Evolutionary conservation across 306 rosid species (phyloP).

Genomic region (Prunus fruticosa): DNA sequence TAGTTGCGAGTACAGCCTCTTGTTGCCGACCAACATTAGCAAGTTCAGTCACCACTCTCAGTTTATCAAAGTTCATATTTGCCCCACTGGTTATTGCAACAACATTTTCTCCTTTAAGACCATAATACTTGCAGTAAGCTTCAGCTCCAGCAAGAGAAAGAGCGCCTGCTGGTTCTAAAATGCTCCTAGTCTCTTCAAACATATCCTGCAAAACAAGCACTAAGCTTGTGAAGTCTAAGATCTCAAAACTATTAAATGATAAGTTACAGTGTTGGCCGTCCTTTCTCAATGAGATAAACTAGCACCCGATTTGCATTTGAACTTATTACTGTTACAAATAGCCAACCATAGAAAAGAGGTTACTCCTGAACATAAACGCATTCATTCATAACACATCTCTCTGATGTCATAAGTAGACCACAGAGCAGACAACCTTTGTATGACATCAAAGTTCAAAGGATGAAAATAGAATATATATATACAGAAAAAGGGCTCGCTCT

Average conservation of each 20-base stretch:
- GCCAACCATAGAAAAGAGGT: not conserved
- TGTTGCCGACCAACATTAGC: conserved; percentile 94
- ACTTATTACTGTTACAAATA: not conserved
- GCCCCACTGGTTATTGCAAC: conserved; percentile 94
- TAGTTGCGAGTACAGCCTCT: conserved; percentile 85
- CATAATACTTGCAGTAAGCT: conserved; percentile 96
- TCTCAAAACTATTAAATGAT: not conserved
- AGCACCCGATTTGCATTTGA: not conserved
- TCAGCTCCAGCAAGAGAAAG: conserved; percentile 98
- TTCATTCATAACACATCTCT: not conserved
- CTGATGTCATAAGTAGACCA: not conserved
- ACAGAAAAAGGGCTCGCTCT: not conserved
- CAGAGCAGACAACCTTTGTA: not conserved
- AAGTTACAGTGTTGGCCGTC: not conserved
- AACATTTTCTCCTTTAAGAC: conserved; percentile 73
- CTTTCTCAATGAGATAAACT: not conserved
- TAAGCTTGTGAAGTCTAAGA: conserved; percentile 6
- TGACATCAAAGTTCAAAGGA: not conserved
- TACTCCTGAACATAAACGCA: not conserved
- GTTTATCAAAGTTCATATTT: conserved; percentile 95
- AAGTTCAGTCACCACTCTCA: conserved; percentile 84
- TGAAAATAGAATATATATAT: not conserved
- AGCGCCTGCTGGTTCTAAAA: conserved; percentile 97
- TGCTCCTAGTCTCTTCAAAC: conserved; percentile 96
- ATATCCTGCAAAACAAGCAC: conserved; percentile 66